Conservation (phyloP, 352 stramenopile species). For the Phytophthora cactorum region DNA sequence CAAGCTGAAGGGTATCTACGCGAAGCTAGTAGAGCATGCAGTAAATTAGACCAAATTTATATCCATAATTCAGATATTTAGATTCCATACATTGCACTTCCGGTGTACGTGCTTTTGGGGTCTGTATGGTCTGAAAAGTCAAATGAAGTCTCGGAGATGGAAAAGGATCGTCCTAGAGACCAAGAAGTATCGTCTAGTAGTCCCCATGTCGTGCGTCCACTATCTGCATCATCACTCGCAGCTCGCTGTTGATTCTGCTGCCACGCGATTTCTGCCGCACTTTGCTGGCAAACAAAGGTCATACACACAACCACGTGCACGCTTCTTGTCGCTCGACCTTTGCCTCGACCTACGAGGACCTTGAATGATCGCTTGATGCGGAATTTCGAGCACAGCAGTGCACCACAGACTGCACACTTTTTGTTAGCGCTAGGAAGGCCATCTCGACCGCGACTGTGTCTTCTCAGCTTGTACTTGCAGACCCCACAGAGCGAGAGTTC, state of each 20-base stretch:
- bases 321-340: not conserved
- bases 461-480: not conserved
- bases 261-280: not conserved
- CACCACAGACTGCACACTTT: not conserved
- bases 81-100: too few species aligned
- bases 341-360: not conserved
- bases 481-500: not conserved
- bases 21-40: slow-evolving; percentile 35
- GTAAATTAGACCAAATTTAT: slow-evolving; percentile 20
- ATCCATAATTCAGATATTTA: not conserved
- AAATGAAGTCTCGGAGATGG: not conserved
- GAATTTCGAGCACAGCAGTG: not conserved
- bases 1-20: slow-evolving; percentile 36
- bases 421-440: not conserved
- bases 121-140: not conserved
- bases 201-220: not conserved
- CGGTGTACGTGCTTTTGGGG: not conserved
- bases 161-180: not conserved
- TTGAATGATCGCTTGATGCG: not conserved
- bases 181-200: not conserved
- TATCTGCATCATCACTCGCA: not conserved
- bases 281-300: not conserved
- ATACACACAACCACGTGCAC: not conserved
- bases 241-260: not conserved
- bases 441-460: not conserved